These are phyloP conservation scores for Thalassiosira hispida DNA, from an alignment of 352 stramenopile genomes.

Conservation along the genomic window DNA sequence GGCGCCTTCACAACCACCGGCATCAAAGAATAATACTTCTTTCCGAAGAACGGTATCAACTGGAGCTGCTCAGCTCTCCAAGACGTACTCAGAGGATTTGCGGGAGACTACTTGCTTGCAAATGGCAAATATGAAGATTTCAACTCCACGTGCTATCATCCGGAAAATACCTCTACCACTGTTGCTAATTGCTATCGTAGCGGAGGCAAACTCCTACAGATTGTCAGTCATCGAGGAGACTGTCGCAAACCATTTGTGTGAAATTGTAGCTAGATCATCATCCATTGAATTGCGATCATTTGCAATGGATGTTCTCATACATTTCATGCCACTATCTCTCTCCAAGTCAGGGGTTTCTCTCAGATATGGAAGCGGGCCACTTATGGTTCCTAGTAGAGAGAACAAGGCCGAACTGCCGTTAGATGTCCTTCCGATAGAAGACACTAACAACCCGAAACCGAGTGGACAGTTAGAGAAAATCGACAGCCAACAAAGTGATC, in stretches of 20 bases:
- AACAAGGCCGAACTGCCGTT: constrained; percentile 38
- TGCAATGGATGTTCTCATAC: constrained; percentile 76
- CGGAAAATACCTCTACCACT: constrained; percentile 69
- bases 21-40: constrained; percentile 28
- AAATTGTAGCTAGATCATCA: constrained; percentile 63
- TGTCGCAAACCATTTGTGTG: constrained; percentile 57
- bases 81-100: constrained; percentile 64
- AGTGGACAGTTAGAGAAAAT: constrained; percentile 21
- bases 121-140: constrained; percentile 58
- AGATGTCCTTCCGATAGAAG: constrained; percentile 38
- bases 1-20: constrained; percentile 28
- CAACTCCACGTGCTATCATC: constrained; percentile 45
- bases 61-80: constrained; percentile 31
- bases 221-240: constrained; percentile 53
- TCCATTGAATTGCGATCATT: constrained; percentile 64
- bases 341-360: constrained; percentile 36
- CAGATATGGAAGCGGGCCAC: constrained; percentile 48
- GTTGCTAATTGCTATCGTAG: constrained; percentile 66
- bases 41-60: constrained; percentile 28
- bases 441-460: constrained; percentile 9
- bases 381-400: constrained; percentile 36
- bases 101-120: constrained; percentile 42
- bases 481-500: constrained; percentile 10
- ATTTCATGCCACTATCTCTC: constrained; percentile 60
- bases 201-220: constrained; percentile 77